These are phyloP conservation scores for Lavandula angustifolia DNA, from an alignment of 257 asterid genomes.

Conservation along the genomic window DNA sequence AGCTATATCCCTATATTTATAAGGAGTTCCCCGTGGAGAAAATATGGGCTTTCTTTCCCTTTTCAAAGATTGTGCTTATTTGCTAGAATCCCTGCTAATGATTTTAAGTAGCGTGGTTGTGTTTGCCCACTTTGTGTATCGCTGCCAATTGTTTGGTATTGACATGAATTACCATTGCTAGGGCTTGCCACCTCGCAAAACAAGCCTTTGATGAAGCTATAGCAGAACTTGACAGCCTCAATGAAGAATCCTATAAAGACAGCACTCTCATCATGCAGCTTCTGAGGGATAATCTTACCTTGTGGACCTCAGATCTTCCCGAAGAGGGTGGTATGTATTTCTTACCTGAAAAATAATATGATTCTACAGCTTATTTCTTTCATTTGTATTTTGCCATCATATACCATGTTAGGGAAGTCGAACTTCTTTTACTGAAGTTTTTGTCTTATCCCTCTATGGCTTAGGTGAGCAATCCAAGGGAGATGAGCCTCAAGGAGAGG, in stretches of 20 bases:
- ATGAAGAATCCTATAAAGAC: constrained; percentile 74
- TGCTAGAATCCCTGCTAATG: background rate
- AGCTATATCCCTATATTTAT: background rate
- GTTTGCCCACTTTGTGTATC: background rate
- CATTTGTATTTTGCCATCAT: no score
- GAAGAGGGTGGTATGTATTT: constrained; percentile 64
- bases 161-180: no score
- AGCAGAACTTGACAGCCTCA: constrained; percentile 72
- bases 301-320: constrained; percentile 74
- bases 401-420: no score
- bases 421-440: background rate
- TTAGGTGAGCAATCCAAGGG: background rate
- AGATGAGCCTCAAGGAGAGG: constrained; percentile 3
- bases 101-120: background rate
- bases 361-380: no score
- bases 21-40: background rate
- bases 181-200: constrained; percentile 64
- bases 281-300: constrained; percentile 67
- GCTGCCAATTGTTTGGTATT: background rate
- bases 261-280: constrained; percentile 87
- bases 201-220: constrained; percentile 69
- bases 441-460: background rate
- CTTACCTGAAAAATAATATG: no score
- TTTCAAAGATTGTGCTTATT: background rate
- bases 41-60: background rate